Base-by-base conservation (phyloP, 2,329 filamentous ascomycete genomes). In the Hypoxylon sp. region DNA sequence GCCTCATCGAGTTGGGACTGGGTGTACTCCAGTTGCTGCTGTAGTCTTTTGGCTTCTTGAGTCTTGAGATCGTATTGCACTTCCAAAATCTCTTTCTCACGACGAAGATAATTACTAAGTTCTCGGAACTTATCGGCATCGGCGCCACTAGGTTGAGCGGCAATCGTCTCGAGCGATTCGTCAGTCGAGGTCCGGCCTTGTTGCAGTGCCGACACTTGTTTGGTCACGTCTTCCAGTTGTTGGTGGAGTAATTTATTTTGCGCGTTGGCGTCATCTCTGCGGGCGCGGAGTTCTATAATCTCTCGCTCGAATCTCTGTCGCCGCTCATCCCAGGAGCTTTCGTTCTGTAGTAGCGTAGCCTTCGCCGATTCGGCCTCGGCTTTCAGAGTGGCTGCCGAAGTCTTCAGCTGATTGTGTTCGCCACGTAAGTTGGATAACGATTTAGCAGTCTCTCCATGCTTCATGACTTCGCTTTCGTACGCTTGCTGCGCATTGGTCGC, bases 81-180 rank as follows among this genome's bases (percentile, higher is more conserved):
- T 71, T 99, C 94, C 7, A 97, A 86, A 68, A 99, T 98, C 75
- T 98, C 95, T 82, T 98, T 99, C 79, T 99, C 96, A 43, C 93
- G 91, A 47, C 94, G 90, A 64, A 99, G 82, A 76, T 95, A 99
- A 65, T 87, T 91, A 79, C 97, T 96, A 59, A 99, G 87, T 73
- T 98, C 94, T 65, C 95, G 91, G 8, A 97, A 86, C 55, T 91
- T 92, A 68, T 93, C 91, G 8, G 89, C 81, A 41, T 87, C 88
- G 34, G 87, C 82, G 52, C 87, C 84, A 4, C 86, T 79, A 6
- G 83, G 79, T 15, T 84, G 78, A 1, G 83, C 77, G 11, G 81
- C 81, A 60, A 84, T 80, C 11, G 81, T 80, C 28, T 91, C 88
- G 11, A 86, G 81, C 5, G 79, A 79, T 15, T 82, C 80, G 22